Evolutionary conservation across 2,329 filamentous ascomycete genomes (phyloP).

Genomic region (Alternaria dauci): DNA sequence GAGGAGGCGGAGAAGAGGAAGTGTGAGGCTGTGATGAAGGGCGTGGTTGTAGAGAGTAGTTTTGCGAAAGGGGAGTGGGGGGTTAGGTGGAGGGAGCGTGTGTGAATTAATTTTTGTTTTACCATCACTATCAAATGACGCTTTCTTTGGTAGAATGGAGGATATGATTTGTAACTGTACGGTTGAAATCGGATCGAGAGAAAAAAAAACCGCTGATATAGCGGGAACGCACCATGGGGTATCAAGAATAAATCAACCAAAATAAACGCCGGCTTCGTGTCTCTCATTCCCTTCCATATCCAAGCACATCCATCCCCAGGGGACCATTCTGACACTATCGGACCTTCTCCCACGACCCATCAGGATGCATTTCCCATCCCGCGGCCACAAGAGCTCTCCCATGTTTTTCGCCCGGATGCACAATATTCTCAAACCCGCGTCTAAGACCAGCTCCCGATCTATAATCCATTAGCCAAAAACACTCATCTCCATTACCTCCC

Average conservation of each 20-base stretch:
- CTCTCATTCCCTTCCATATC: neutral
- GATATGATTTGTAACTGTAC: neutral
- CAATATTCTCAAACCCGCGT: slow-evolving; percentile 40
- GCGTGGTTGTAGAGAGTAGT: slow-evolving; percentile 65
- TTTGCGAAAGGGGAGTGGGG: slow-evolving; percentile 70
- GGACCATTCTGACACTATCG: neutral
- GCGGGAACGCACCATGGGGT: slow-evolving; percentile 20
- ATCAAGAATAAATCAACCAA: slow-evolving; percentile 25
- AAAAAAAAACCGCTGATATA: slow-evolving; percentile 8
- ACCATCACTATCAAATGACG: too few relatives aligned
- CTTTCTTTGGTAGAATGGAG: too few relatives aligned
- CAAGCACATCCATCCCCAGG: neutral
- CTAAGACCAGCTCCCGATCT: slow-evolving; percentile 42
- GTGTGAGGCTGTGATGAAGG: slow-evolving; percentile 68
- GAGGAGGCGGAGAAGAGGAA: slow-evolving; percentile 49
- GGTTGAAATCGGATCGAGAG: neutral
- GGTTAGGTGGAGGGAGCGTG: slow-evolving; percentile 63
- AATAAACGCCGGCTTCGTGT: neutral
- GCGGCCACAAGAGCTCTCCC: slow-evolving; percentile 27
- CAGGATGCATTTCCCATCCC: slow-evolving; percentile 11
- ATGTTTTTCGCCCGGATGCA: slow-evolving; percentile 23
- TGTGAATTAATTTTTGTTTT: slow-evolving; percentile 6
- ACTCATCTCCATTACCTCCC: neutral
- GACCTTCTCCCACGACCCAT: slow-evolving; percentile 8
- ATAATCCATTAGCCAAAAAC: slow-evolving; percentile 14